Evolutionary conservation across 2,329 filamentous ascomycete genomes (phyloP).

Genomic region (Metarhizium sp.): DNA sequence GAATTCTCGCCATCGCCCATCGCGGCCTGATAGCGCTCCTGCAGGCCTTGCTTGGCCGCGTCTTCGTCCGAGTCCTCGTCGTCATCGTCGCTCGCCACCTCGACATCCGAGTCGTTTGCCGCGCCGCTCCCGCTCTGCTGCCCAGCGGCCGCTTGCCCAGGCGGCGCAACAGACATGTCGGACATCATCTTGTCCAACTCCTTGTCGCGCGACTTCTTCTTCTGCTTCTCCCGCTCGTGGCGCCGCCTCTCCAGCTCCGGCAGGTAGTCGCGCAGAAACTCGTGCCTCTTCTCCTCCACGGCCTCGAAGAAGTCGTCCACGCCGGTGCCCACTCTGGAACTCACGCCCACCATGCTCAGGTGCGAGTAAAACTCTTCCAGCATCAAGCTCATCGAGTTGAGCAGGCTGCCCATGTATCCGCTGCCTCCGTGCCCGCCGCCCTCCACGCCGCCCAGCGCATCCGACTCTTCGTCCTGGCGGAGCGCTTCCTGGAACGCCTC

Average conservation of each 20-base stretch:
- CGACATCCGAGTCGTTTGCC: conserved; percentile 37
- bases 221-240: conserved; percentile 65
- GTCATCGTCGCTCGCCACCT: conserved; percentile 46
- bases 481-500: conserved; percentile 89
- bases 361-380: conserved; percentile 96
- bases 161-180: conserved; percentile 57
- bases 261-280: conserved; percentile 85
- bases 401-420: conserved; percentile 90
- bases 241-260: conserved; percentile 78
- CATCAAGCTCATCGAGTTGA: conserved; percentile 97
- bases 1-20: conserved; percentile 49
- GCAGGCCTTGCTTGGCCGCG: conserved; percentile 55
- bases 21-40: conserved; percentile 68
- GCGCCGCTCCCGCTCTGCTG: conserved; percentile 31
- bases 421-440: conserved; percentile 62
- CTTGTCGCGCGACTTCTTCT: conserved; percentile 61
- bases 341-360: conserved; percentile 85
- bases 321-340: conserved; percentile 83
- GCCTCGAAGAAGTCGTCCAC: conserved; percentile 91
- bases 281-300: conserved; percentile 74
- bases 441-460: conserved; percentile 66
- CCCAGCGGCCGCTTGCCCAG: conserved; percentile 12
- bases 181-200: conserved; percentile 92
- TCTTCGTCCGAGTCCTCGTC: conserved; percentile 52
- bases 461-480: conserved; percentile 66